phyloP scores from a whole-genome alignment of 2,329 filamentous ascomycete genomes.

The Aspergillus sp. region DNA sequence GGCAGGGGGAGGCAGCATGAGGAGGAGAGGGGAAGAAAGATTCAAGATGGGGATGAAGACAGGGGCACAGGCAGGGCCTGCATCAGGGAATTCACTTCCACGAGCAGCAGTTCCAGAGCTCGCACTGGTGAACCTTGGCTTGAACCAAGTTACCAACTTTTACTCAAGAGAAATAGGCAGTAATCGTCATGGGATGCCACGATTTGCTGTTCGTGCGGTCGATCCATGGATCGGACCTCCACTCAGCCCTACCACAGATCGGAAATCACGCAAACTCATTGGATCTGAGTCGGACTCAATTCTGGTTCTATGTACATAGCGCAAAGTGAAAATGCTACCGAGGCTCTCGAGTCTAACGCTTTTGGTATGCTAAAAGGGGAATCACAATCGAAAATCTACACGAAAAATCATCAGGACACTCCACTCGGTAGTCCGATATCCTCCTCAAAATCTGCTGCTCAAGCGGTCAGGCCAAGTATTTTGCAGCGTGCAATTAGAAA shows the following conservation, averaged over 20 bases:
- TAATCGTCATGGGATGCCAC: slow-evolving; percentile 10
- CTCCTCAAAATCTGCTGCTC: background rate
- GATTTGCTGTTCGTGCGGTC: background rate
- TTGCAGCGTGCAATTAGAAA: slow-evolving; percentile 1
- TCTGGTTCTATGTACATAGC: slow-evolving; percentile 6
- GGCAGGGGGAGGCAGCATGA: background rate
- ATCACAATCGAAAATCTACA: slow-evolving; percentile 6
- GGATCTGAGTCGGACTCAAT: background rate
- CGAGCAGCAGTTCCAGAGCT: no score
- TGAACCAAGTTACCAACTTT: background rate
- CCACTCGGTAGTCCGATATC: background rate
- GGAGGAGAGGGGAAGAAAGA: background rate
- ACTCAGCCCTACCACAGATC: slow-evolving; percentile 8
- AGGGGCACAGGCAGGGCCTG: background rate
- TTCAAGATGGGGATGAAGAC: background rate
- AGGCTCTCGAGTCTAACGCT: background rate
- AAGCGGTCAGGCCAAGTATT: background rate
- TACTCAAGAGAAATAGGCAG: background rate
- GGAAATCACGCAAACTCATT: background rate
- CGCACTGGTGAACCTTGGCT: background rate
- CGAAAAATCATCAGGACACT: slow-evolving; percentile 1
- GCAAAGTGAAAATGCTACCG: background rate
- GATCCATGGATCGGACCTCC: slow-evolving; percentile 3
- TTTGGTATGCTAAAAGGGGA: slow-evolving; percentile 3
- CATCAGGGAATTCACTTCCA: background rate